Conservation (phyloP, 257 asterid species). For the Ilex asprella region DNA sequence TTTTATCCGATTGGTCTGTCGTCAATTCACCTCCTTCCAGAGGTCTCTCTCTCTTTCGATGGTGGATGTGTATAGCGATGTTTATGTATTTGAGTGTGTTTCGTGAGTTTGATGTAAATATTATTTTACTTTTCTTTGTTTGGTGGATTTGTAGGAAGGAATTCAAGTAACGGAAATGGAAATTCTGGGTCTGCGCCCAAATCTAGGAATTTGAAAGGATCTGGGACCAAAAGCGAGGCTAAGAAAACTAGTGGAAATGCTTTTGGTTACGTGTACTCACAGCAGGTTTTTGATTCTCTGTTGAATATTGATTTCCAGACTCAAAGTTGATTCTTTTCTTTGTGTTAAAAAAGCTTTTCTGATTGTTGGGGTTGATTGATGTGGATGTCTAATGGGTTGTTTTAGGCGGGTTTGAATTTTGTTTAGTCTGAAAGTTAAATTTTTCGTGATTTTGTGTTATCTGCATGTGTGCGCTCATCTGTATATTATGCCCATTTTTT, state of each 20-base stretch:
- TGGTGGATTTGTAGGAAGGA: slow-evolving; percentile 34
- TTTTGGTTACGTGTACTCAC: slow-evolving; percentile 48
- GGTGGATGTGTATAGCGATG: not conserved
- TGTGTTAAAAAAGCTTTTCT: too few relatives aligned
- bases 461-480: too few relatives aligned
- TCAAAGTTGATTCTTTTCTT: too few relatives aligned
- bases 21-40: slow-evolving; percentile 56
- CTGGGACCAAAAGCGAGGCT: slow-evolving; percentile 12
- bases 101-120: not conserved
- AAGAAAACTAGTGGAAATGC: slow-evolving; percentile 36
- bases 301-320: slow-evolving; percentile 22
- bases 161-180: slow-evolving; percentile 28
- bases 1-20: slow-evolving; percentile 62
- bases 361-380: too few relatives aligned
- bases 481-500: too few relatives aligned
- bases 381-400: too few relatives aligned
- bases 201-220: slow-evolving; percentile 32
- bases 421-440: too few relatives aligned
- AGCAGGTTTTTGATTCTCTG: slow-evolving; percentile 37
- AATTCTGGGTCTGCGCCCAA: slow-evolving; percentile 17
- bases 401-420: too few relatives aligned
- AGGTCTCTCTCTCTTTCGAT: slow-evolving; percentile 32
- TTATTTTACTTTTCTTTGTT: not conserved
- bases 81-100: not conserved
- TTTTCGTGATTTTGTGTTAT: too few relatives aligned